These are phyloP conservation scores for Salvia sclarea DNA, from an alignment of 305 asterid genomes.

Conservation along the genomic window DNA sequence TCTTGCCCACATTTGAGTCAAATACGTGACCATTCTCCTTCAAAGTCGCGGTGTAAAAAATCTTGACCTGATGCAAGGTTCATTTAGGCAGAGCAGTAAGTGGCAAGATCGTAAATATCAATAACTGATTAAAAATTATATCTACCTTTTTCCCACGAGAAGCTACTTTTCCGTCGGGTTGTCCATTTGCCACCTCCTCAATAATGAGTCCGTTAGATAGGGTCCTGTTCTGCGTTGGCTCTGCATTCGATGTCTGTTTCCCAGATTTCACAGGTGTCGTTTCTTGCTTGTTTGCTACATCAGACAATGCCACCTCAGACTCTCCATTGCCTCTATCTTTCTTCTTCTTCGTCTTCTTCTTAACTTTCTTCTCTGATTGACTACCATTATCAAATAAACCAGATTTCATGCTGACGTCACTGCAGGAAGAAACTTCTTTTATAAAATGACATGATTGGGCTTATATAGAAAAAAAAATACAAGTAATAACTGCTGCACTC, in stretches of 20 bases:
- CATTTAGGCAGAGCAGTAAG: conserved; percentile 22
- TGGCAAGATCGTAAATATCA: conserved; percentile 13
- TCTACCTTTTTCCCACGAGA: conserved; percentile 68
- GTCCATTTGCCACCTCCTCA: conserved; percentile 68
- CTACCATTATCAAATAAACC: conserved; percentile 36
- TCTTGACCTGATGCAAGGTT: conserved; percentile 60
- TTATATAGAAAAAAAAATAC: neutral
- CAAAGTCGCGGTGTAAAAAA: conserved; percentile 61
- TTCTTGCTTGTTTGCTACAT: conserved; percentile 37
- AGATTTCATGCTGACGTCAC: conserved; percentile 31
- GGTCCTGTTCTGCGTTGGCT: conserved; percentile 45
- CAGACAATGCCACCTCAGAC: conserved; percentile 29
- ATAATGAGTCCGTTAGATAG: conserved; percentile 74
- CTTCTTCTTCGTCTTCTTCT: conserved; percentile 53
- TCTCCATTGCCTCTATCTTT: conserved; percentile 34
- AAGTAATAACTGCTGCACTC: neutral
- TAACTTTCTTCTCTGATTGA: conserved; percentile 47
- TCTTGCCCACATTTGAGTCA: conserved; percentile 63
- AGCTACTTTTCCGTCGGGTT: conserved; percentile 76
- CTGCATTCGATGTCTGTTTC: conserved; percentile 31
- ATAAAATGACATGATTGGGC: neutral
- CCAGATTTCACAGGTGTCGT: conserved; percentile 30
- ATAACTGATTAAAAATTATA: conserved; percentile 2
- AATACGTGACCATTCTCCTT: conserved; percentile 63
- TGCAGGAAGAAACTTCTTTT: conserved; percentile 31